phyloP scores from a whole-genome alignment of 768 basidiomycete genomes.

The Panaeolus papilionaceus region DNA sequence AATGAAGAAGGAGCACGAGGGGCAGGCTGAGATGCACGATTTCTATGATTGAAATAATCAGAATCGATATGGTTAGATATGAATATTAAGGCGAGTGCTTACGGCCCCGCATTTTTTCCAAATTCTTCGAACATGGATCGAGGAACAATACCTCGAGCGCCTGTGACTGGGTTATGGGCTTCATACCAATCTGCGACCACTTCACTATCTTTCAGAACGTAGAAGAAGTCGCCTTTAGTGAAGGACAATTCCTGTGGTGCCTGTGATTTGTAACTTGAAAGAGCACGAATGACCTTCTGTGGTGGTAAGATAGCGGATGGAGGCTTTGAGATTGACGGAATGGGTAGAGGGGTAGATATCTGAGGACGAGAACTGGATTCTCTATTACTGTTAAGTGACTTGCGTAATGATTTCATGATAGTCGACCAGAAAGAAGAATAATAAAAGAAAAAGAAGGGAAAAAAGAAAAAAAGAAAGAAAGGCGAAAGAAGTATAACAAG shows the following conservation, averaged over 20 bases:
- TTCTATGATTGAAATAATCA: slow-evolving; percentile 33
- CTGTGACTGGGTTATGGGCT: slow-evolving; percentile 92
- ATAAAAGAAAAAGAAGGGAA: slow-evolving; percentile 21
- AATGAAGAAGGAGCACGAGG: slow-evolving; percentile 24
- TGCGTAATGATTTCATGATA: slow-evolving; percentile 83
- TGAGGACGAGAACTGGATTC: slow-evolving; percentile 62
- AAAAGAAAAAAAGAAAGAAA: slow-evolving; percentile 20
- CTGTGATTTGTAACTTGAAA: slow-evolving; percentile 66
- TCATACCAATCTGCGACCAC: slow-evolving; percentile 78
- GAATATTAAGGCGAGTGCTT: slow-evolving; percentile 35
- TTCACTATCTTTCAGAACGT: slow-evolving; percentile 82
- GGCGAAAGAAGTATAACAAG: slow-evolving; percentile 8
- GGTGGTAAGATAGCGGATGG: slow-evolving; percentile 78
- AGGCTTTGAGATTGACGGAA: slow-evolving; percentile 75
- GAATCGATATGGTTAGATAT: slow-evolving; percentile 20
- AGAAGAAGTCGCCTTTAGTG: slow-evolving; percentile 95
- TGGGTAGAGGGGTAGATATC: slow-evolving; percentile 73
- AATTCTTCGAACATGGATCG: slow-evolving; percentile 91
- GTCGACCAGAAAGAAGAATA: slow-evolving; percentile 17
- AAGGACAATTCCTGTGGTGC: slow-evolving; percentile 90
- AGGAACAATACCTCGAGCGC: slow-evolving; percentile 91
- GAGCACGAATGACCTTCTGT: slow-evolving; percentile 94
- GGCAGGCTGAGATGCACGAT: slow-evolving; percentile 50
- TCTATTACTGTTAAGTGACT: slow-evolving; percentile 75
- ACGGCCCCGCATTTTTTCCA: slow-evolving; percentile 72